Conservation (phyloP, 2,329 filamentous ascomycete species). For the Fusarium metavorans region DNA sequence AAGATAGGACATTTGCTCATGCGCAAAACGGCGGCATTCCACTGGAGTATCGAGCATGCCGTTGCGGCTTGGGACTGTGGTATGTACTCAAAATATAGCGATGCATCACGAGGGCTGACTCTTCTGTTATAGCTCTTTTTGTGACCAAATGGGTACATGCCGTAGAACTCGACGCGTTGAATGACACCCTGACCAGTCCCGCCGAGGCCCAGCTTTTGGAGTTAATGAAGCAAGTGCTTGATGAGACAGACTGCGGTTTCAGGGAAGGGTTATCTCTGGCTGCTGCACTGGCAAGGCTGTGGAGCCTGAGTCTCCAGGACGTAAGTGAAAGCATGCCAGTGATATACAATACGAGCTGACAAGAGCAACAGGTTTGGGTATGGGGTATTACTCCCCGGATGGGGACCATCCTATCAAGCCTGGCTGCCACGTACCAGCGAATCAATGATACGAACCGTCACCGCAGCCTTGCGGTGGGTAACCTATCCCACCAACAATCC, state of each 20-base stretch:
- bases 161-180: conserved; percentile 6
- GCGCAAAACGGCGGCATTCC: conserved; percentile 30
- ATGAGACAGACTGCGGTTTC: conserved; percentile 24
- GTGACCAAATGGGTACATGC: conserved; percentile 29
- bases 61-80: conserved; percentile 28
- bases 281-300: conserved; percentile 13
- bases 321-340: not conserved
- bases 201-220: conserved; percentile 5
- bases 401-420: conserved; percentile 7
- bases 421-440: not conserved
- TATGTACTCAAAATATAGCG: not conserved
- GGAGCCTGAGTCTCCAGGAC: conserved; percentile 20
- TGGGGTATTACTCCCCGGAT: conserved; percentile 31
- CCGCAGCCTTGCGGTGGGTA: too few species aligned
- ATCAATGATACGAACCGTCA: too few species aligned
- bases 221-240: conserved; percentile 5
- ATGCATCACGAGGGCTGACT: not conserved
- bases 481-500: too few species aligned
- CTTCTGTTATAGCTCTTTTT: conserved; percentile 6
- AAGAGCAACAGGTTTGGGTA: conserved; percentile 21
- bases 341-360: not conserved
- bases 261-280: conserved; percentile 17
- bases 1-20: conserved; percentile 23
- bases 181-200: not conserved
- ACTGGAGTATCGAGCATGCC: conserved; percentile 28